Base-by-base conservation (phyloP, 176 grass and related monocot genomes). In the Cenchrus purpureus region DNA sequence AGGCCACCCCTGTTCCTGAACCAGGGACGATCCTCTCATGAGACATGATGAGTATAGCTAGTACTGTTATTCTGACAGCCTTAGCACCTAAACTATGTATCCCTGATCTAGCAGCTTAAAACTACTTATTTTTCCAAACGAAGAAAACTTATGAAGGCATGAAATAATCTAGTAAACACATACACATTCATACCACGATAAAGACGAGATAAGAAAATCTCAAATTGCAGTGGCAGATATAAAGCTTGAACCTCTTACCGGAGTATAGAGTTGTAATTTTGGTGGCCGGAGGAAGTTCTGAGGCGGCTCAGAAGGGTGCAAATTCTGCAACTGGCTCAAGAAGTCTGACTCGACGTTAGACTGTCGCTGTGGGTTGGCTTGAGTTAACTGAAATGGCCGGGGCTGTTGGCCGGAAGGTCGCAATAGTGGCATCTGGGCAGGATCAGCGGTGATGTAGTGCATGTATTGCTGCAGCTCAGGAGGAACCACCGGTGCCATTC, bases 391-490 rank as follows among this genome's bases (percentile, higher is more conserved):
- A 71, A 91, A 88, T 29, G 79, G 78, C 65, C 59, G 55, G 20
- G 82, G 86, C 60, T 90, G 80, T 29, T 87, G 80, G 2, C 49
- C 28, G 48, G 85, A 74, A 45, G 89, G 88, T 25, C 83, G 75
- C 12, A 85, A 59, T 11, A 82, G 71, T 79, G 83, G 84, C 45
- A 77, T 56, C 37, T 91, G 82, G 4, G 79, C 54, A 68, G 84
- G 65, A 29, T 80, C 81, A 59, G 78, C 58, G 8, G 79, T 90
- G 73, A 87, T 90, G 5, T 88, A 86, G 65, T 91, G 86, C 90
- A 86, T 90, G 88, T 88, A 95, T 63, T 95, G 93, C 54, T 92
- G 93, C 55, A 79, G 60, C 67, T 92, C 90, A 64, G 90, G 90
- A 59, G 91, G 91, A 50, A 95, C 83, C 79, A 92, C 83, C 8